Percentiles rank a stretch among this genome's conserved stretches.
Evolutionary conservation across 78 protist species (phyloP).

Genomic region (Neovahlkampfia damariscottae): DNA sequence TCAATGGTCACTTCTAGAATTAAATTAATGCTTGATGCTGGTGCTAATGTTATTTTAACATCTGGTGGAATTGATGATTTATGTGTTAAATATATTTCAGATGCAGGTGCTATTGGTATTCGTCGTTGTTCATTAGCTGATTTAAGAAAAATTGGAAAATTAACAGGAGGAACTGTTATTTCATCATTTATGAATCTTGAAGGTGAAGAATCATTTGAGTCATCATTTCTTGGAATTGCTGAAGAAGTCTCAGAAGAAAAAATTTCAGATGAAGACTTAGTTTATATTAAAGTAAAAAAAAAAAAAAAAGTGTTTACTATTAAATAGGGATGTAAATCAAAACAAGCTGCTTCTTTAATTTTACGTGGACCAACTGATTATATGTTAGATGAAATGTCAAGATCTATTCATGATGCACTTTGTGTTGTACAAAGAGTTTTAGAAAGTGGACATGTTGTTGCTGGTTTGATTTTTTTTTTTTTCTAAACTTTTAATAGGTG

Average conservation of each 20-base stretch:
- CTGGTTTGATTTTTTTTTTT: slow-evolving; percentile 52
- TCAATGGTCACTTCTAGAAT: slow-evolving; percentile 72
- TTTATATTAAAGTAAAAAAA: slow-evolving; percentile 46
- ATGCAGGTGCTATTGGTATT: slow-evolving; percentile 86
- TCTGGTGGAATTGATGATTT: slow-evolving; percentile 95
- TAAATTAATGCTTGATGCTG: slow-evolving; percentile 76
- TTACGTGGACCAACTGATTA: slow-evolving; percentile 88
- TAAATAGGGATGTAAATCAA: too few relatives aligned
- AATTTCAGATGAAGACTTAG: slow-evolving; percentile 80
- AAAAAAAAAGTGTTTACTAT: too few relatives aligned
- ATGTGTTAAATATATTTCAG: slow-evolving; percentile 84
- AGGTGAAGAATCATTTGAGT: slow-evolving; percentile 87
- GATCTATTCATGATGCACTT: slow-evolving; percentile 94
- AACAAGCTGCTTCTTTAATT: slow-evolving; percentile 70
- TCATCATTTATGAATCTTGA: slow-evolving; percentile 78
- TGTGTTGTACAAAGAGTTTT: slow-evolving; percentile 89
- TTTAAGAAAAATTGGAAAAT: slow-evolving; percentile 83
- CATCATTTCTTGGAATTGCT: slow-evolving; percentile 59
- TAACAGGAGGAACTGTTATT: slow-evolving; percentile 84
- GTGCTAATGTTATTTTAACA: slow-evolving; percentile 96
- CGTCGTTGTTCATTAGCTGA: slow-evolving; percentile 82
- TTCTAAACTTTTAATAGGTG: too few relatives aligned
- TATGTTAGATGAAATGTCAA: slow-evolving; percentile 88
- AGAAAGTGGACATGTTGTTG: slow-evolving; percentile 74
- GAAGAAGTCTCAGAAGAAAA: slow-evolving; percentile 67